Evolutionary conservation across 129 eudicot species (phyloP).

Genomic region (Tagetes erecta): DNA sequence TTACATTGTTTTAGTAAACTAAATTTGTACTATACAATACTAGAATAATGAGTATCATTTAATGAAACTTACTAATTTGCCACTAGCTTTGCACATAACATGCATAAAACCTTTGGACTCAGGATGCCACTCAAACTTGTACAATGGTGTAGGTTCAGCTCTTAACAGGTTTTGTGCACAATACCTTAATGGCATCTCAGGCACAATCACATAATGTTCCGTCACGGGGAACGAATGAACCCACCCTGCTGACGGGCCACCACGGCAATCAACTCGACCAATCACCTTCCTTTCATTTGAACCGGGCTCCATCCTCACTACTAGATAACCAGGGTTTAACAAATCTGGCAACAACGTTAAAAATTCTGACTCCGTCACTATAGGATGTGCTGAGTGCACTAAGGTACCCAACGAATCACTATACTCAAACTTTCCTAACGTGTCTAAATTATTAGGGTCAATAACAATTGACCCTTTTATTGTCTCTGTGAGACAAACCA

Average conservation of each 20-base stretch:
- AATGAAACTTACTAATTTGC: slow-evolving; percentile 63
- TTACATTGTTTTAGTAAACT: neutral
- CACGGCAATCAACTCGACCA: slow-evolving; percentile 81
- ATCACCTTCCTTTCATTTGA: slow-evolving; percentile 76
- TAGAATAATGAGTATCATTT: neutral
- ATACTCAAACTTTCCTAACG: slow-evolving; percentile 80
- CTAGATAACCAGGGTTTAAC: slow-evolving; percentile 79
- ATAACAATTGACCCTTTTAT: slow-evolving; percentile 81
- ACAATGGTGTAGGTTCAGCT: slow-evolving; percentile 95
- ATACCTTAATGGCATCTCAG: slow-evolving; percentile 97
- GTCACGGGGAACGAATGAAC: slow-evolving; percentile 97
- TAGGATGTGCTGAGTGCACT: slow-evolving; percentile 94
- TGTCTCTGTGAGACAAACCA: slow-evolving; percentile 92
- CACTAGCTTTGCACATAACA: slow-evolving; percentile 96
- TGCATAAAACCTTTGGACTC: slow-evolving; percentile 86
- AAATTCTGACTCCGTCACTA: slow-evolving; percentile 75
- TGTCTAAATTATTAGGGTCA: slow-evolving; percentile 76
- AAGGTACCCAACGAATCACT: slow-evolving; percentile 68
- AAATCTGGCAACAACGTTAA: slow-evolving; percentile 79
- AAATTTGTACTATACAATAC: too few species aligned
- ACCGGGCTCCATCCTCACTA: slow-evolving; percentile 82
- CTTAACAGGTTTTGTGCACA: slow-evolving; percentile 78
- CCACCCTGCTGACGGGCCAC: slow-evolving; percentile 95
- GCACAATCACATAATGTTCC: slow-evolving; percentile 80
- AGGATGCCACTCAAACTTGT: slow-evolving; percentile 95